Conservation (phyloP, 257 asterid species). For the Salvia hispanica region DNA sequence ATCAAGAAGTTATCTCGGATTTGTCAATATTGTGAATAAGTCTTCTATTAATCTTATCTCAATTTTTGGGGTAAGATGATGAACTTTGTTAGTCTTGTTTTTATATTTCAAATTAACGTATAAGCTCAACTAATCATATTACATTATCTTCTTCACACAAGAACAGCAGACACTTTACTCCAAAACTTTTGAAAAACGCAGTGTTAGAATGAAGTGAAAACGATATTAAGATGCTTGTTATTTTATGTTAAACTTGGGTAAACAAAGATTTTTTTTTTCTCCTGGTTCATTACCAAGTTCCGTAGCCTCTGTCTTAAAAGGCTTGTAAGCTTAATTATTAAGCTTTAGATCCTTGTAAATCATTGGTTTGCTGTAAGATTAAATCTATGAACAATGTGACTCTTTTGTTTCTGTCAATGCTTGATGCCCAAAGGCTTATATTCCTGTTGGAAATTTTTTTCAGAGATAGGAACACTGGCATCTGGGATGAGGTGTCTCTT, state of each 20-base stretch:
- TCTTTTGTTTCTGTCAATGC: not conserved
- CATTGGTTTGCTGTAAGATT: slow-evolving; percentile 10
- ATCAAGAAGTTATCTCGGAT: slow-evolving; percentile 9
- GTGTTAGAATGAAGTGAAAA: not conserved
- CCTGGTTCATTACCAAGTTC: not conserved
- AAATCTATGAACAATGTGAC: not conserved
- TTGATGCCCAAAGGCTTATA: slow-evolving; percentile 24
- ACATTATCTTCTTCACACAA: not conserved
- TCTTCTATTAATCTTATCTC: not conserved
- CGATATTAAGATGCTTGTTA: not conserved
- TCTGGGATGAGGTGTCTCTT: slow-evolving; percentile 97
- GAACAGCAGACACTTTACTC: not conserved
- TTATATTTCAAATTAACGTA: slow-evolving; percentile 2
- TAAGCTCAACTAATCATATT: slow-evolving; percentile 9
- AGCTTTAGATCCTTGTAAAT: slow-evolving; percentile 13
- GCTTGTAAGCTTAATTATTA: slow-evolving; percentile 6
- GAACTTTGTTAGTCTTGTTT: not conserved
- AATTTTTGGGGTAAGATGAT: not conserved
- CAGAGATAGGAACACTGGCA: slow-evolving; percentile 99
- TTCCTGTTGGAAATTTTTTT: slow-evolving; percentile 24
- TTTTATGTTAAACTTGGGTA: not conserved
- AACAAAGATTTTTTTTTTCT: slow-evolving; percentile 6
- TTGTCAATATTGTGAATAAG: not conserved
- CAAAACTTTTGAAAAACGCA: not conserved
- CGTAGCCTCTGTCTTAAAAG: slow-evolving; percentile 9